Conservation (phyloP, 805 yeast species). For the Sugiyamaella marilandica region DNA sequence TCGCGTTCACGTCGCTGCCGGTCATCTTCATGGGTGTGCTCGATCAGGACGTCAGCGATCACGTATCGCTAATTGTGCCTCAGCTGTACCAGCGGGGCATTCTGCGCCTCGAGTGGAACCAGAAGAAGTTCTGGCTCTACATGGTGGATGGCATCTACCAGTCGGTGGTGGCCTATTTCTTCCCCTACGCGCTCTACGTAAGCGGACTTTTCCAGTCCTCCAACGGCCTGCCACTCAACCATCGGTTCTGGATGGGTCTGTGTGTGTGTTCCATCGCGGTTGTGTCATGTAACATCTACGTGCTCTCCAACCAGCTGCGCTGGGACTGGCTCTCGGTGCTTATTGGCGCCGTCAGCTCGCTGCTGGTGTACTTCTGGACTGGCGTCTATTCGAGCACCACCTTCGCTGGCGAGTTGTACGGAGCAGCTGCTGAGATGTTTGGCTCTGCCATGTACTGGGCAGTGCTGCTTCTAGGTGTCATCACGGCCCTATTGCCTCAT, state of each 20-base stretch:
- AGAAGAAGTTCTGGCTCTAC: slow-evolving; percentile 54
- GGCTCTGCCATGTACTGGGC: slow-evolving; percentile 67
- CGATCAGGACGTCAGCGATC: slow-evolving; percentile 73
- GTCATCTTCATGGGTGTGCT: slow-evolving; percentile 67
- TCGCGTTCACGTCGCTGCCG: slow-evolving; percentile 79
- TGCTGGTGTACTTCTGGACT: slow-evolving; percentile 67
- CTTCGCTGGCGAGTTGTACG: slow-evolving; percentile 55
- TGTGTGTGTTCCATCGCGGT: slow-evolving; percentile 58
- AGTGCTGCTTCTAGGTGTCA: slow-evolving; percentile 49
- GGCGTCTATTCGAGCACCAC: slow-evolving; percentile 65
- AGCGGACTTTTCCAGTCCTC: slow-evolving; percentile 38
- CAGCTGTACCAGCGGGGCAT: slow-evolving; percentile 68
- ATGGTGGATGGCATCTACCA: slow-evolving; percentile 74
- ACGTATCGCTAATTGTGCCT: slow-evolving; percentile 63
- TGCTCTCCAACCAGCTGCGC: slow-evolving; percentile 60
- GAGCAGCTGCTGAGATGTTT: slow-evolving; percentile 57
- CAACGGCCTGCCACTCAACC: slow-evolving; percentile 54
- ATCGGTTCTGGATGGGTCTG: slow-evolving; percentile 68
- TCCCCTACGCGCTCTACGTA: slow-evolving; percentile 58
- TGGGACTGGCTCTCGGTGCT: slow-evolving; percentile 72
- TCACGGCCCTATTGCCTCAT: slow-evolving; percentile 57
- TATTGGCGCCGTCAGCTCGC: slow-evolving; percentile 49
- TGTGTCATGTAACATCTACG: slow-evolving; percentile 59
- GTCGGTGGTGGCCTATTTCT: slow-evolving; percentile 62
- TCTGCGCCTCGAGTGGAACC: slow-evolving; percentile 59